Evolutionary conservation across 129 eudicot species (phyloP).

Genomic region (Solidago caesia): DNA sequence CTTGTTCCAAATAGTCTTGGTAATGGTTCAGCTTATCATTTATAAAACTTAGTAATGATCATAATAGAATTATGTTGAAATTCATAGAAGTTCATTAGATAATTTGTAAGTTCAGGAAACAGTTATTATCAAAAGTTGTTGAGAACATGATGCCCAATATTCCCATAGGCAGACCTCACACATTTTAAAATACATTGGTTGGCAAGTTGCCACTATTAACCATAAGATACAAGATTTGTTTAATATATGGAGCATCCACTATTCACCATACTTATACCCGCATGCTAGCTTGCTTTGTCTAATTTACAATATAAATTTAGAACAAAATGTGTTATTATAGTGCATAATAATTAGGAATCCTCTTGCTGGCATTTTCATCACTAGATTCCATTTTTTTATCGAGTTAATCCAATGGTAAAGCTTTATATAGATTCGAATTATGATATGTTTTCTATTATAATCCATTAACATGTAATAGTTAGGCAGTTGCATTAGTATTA

Average conservation of each 20-base stretch:
- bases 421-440: background rate
- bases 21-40: background rate
- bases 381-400: slow-evolving; percentile 5
- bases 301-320: background rate
- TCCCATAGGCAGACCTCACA: background rate
- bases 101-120: background rate
- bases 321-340: slow-evolving; percentile 10
- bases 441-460: background rate
- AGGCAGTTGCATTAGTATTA: too few relatives aligned
- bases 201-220: background rate
- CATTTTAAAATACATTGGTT: background rate
- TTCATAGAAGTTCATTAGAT: background rate
- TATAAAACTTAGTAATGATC: too few relatives aligned
- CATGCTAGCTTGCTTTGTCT: slow-evolving; percentile 36
- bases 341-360: background rate
- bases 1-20: too few relatives aligned
- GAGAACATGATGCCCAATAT: slow-evolving; percentile 17
- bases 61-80: too few relatives aligned
- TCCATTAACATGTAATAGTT: background rate
- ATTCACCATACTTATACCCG: slow-evolving; percentile 16
- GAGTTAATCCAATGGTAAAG: background rate
- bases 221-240: slow-evolving; percentile 16
- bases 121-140: slow-evolving; percentile 5
- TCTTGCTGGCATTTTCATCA: slow-evolving; percentile 6
- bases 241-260: slow-evolving; percentile 10